phyloP scores from a whole-genome alignment of 345 rosid species.

The Eucalyptus microcorys region DNA sequence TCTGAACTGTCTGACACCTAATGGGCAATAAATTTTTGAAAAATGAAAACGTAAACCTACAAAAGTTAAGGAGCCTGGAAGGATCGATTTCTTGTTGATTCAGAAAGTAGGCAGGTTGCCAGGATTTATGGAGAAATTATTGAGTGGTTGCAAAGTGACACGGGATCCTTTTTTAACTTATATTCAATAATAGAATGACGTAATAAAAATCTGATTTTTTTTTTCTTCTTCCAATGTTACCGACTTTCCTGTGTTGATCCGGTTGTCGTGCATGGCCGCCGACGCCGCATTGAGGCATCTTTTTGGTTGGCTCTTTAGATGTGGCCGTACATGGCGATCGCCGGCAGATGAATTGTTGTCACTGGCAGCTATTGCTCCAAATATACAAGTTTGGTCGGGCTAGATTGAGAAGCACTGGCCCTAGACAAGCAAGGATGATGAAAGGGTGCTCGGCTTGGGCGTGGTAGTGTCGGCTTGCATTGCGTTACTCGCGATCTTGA shows the following conservation, averaged over 20 bases:
- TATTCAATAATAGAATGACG: not conserved
- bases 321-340: not conserved
- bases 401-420: not conserved
- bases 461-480: not conserved
- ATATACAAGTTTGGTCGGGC: not conserved
- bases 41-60: not conserved
- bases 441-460: not conserved
- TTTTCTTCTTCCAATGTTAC: not conserved
- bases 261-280: not conserved
- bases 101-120: not conserved
- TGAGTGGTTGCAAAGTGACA: not conserved
- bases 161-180: not conserved
- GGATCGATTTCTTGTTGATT: not conserved
- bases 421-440: not conserved
- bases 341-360: not conserved
- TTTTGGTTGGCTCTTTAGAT: not conserved
- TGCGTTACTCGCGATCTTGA: not conserved
- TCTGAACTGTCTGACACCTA: not conserved
- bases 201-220: not conserved
- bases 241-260: not conserved
- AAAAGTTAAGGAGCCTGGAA: not conserved
- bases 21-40: not conserved
- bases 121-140: not conserved
- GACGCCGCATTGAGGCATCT: not conserved
- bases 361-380: not conserved